A percentile compares a stretch with the other conserved stretches of the same genome.
phyloP scores from a whole-genome alignment of 2,329 filamentous ascomycete genomes.

The Epichloe aotearoae region DNA sequence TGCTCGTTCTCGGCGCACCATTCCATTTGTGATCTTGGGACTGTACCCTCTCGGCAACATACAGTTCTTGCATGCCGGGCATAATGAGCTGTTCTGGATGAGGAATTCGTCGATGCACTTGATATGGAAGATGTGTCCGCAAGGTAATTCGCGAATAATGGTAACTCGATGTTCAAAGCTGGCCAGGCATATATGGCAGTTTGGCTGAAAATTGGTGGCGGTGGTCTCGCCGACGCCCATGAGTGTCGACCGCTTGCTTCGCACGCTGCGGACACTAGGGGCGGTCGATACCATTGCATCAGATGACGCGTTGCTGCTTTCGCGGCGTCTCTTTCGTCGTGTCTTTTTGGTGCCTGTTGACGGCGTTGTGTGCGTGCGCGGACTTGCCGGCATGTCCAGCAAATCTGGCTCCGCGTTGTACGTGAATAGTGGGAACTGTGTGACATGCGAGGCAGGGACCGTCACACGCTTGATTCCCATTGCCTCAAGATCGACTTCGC shows the following conservation, averaged over 20 bases:
- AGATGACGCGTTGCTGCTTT: slow-evolving; percentile 16
- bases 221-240: slow-evolving; percentile 22
- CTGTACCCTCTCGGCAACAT: slow-evolving; percentile 59
- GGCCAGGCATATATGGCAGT: slow-evolving; percentile 82
- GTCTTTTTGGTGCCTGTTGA: slow-evolving; percentile 15
- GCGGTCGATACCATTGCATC: slow-evolving; percentile 11
- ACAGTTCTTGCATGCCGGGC: slow-evolving; percentile 78
- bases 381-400: slow-evolving; percentile 21
- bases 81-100: slow-evolving; percentile 65
- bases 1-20: slow-evolving; percentile 71
- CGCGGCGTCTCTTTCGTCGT: slow-evolving; percentile 17
- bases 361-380: slow-evolving; percentile 14
- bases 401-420: slow-evolving; percentile 48
- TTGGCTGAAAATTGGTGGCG: slow-evolving; percentile 56
- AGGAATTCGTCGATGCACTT: slow-evolving; percentile 85
- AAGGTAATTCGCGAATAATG: slow-evolving; percentile 73
- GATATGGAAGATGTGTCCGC: slow-evolving; percentile 85
- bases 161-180: slow-evolving; percentile 58
- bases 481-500: slow-evolving; percentile 76
- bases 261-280: slow-evolving; percentile 14
- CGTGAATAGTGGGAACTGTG: slow-evolving; percentile 64
- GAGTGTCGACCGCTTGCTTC: slow-evolving; percentile 26
- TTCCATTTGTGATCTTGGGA: slow-evolving; percentile 65
- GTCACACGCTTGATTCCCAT: slow-evolving; percentile 73
- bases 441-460: slow-evolving; percentile 58